Evolutionary conservation across 371 early-diverging fungal genomes (phyloP).

Genomic region (Zychaea mexicana): DNA sequence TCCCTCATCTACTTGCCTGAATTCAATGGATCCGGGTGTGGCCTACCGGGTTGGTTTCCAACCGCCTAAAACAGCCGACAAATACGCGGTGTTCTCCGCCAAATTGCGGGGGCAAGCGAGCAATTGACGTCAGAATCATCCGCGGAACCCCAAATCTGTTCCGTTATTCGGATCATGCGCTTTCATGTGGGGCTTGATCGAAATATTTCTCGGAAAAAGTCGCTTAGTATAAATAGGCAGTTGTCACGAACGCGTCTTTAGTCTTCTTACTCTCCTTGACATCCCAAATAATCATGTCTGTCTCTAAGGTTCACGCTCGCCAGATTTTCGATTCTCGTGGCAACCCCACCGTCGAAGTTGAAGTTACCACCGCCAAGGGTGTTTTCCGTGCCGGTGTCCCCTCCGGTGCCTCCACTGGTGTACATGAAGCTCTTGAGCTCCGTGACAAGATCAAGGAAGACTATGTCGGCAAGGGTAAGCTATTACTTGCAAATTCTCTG

Average conservation of each 20-base stretch:
- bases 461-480: conserved; percentile 96
- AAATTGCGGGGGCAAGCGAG: background rate
- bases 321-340: conserved; percentile 99
- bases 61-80: conserved; percentile 4
- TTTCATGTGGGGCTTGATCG: conserved; percentile 9
- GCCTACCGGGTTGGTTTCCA: background rate
- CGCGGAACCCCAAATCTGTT: background rate
- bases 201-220: conserved; percentile 6
- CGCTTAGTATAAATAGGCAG: conserved; percentile 9
- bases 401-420: conserved; percentile 99
- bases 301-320: conserved; percentile 90
- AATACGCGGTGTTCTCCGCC: background rate
- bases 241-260: conserved; percentile 3
- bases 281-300: conserved; percentile 38
- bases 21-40: background rate
- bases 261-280: conserved; percentile 1
- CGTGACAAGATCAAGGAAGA: conserved; percentile 86
- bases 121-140: background rate
- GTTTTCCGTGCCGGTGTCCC: conserved; percentile 98
- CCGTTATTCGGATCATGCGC: conserved; percentile 11
- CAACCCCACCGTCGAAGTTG: conserved; percentile 99
- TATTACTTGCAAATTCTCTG: background rate
- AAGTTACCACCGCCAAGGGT: conserved; percentile 90
- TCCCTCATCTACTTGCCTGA: too few species aligned
- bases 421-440: conserved; percentile 98